A percentile compares a stretch with the other conserved stretches of the same genome.
These are phyloP conservation scores for Thermothielavioides terrestris DNA, from an alignment of 495 filamentous ascomycete species.

Conservation along the genomic window DNA sequence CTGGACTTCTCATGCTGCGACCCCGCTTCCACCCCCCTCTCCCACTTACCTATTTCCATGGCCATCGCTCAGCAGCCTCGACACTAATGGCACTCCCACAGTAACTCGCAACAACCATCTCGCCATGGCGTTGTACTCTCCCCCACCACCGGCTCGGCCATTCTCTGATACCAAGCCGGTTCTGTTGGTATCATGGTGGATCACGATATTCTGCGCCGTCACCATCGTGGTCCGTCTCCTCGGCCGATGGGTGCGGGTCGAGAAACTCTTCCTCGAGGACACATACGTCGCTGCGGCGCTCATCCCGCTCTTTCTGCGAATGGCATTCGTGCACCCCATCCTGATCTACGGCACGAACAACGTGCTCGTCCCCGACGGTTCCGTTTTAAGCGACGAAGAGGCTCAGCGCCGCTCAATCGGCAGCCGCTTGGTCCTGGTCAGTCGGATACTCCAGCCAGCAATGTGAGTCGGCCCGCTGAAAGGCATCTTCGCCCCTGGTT, in stretches of 20 bases:
- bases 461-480: conserved; percentile 45
- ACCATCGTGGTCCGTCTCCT: conserved; percentile 69
- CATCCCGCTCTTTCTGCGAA: conserved; percentile 68
- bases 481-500: neutral
- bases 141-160: conserved; percentile 49
- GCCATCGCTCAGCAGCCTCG: too few relatives aligned
- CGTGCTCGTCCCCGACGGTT: conserved; percentile 29
- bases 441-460: conserved; percentile 56
- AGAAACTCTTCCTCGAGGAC: conserved; percentile 77
- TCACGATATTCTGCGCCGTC: conserved; percentile 64
- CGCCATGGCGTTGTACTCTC: conserved; percentile 45
- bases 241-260: conserved; percentile 72
- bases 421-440: conserved; percentile 53
- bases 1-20: too few relatives aligned
- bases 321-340: conserved; percentile 76
- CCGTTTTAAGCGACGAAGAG: conserved; percentile 33
- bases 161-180: conserved; percentile 58
- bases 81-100: neutral
- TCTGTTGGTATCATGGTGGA: conserved; percentile 89
- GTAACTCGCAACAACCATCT: neutral
- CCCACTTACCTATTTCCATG: neutral
- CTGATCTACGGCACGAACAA: conserved; percentile 89
- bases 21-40: neutral
- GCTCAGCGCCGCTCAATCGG: conserved; percentile 45
- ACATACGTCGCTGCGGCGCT: conserved; percentile 71